Evolutionary conservation across 2,329 filamentous ascomycete species (phyloP).

Genomic region (Penicillium sp.): DNA sequence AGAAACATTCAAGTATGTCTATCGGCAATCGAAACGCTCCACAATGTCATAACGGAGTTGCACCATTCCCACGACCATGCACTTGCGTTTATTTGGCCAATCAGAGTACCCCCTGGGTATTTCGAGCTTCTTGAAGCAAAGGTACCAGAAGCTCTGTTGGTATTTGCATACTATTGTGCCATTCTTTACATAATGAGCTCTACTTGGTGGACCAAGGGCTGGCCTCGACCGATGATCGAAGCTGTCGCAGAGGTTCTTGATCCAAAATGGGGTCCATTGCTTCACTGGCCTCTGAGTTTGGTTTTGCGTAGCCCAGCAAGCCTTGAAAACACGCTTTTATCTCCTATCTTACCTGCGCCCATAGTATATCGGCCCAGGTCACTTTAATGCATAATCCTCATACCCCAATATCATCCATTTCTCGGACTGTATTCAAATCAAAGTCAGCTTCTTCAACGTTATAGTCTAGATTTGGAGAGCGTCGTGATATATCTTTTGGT

Average conservation of each 20-base stretch:
- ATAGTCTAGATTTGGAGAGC: too few species aligned
- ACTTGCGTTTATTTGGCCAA: conserved; percentile 1
- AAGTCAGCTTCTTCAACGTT: too few species aligned
- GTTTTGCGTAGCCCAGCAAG: not conserved
- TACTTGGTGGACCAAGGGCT: not conserved
- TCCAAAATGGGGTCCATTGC: not conserved
- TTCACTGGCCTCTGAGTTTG: not conserved
- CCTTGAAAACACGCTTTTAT: not conserved
- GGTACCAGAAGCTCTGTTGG: not conserved
- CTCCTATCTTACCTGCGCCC: not conserved
- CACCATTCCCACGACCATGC: not conserved
- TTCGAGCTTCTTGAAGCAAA: not conserved
- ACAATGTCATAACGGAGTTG: not conserved
- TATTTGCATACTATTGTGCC: not conserved
- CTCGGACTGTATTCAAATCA: too few species aligned
- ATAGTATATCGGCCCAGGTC: not conserved
- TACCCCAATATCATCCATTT: not conserved
- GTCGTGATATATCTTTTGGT: too few species aligned
- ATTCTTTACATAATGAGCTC: not conserved
- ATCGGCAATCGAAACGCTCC: not conserved
- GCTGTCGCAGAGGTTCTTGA: not conserved
- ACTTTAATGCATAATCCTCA: not conserved
- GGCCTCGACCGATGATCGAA: not conserved
- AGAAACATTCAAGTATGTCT: not conserved
- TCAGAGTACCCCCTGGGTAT: not conserved